phyloP scores from a whole-genome alignment of 1,284 basidiomycete species.

The Schizophyllum amplum region DNA sequence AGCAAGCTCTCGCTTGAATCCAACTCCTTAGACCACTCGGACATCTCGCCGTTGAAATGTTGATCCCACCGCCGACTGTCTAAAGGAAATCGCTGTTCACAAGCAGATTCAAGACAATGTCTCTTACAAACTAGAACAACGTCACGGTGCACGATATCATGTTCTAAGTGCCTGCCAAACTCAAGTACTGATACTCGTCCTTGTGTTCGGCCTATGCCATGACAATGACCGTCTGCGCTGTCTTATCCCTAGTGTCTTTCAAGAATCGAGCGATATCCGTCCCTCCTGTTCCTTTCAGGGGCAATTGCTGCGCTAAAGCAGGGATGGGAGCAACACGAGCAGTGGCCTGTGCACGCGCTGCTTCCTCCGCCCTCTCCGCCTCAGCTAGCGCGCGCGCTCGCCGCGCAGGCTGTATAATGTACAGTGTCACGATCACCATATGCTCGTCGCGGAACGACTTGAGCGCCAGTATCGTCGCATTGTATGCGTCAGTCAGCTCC shows the following conservation, averaged over 20 bases:
- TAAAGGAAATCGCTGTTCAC: background rate
- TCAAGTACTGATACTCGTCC: no score
- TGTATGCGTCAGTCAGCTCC: slow-evolving; percentile 55
- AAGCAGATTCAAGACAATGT: no score
- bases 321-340: background rate
- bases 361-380: slow-evolving; percentile 3
- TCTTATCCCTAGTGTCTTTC: slow-evolving; percentile 72
- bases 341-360: background rate
- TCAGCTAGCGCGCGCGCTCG: slow-evolving; percentile 16
- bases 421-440: slow-evolving; percentile 79
- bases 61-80: background rate
- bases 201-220: no score
- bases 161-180: no score
- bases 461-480: slow-evolving; percentile 63
- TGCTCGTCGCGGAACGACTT: slow-evolving; percentile 84
- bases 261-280: slow-evolving; percentile 78
- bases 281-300: slow-evolving; percentile 77
- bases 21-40: background rate
- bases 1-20: background rate
- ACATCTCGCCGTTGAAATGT: background rate
- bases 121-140: no score
- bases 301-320: slow-evolving; percentile 2
- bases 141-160: no score
- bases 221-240: slow-evolving; percentile 37
- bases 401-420: slow-evolving; percentile 70